A percentile compares a stretch with the other conserved stretches of the same genome.
Conservation (phyloP, 2,329 filamentous ascomycete genomes). For the Aureobasidium sp. region DNA sequence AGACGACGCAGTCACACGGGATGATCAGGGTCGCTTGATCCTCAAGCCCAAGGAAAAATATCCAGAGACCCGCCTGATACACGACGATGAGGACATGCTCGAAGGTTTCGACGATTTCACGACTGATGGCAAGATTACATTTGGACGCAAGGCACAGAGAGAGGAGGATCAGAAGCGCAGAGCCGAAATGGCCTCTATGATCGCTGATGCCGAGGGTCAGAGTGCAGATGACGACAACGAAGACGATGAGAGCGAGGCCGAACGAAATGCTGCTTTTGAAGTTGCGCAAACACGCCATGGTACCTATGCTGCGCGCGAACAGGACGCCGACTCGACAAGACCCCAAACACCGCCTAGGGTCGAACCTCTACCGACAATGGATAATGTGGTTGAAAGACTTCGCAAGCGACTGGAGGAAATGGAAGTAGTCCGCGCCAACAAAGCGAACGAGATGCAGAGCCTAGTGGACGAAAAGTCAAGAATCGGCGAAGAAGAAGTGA, state of each 20-base stretch:
- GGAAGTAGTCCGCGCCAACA: constrained; percentile 50
- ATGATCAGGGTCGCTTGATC: constrained; percentile 37
- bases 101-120: constrained; percentile 85
- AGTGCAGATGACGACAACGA: constrained; percentile 48
- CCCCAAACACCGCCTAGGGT: constrained; percentile 62
- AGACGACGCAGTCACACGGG: constrained; percentile 30
- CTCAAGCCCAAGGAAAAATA: constrained; percentile 53
- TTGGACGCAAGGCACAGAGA: constrained; percentile 70
- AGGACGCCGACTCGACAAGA: constrained; percentile 32
- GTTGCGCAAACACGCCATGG: constrained; percentile 76
- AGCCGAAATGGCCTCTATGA: constrained; percentile 74
- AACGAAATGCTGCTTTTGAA: constrained; percentile 72
- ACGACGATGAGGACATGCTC: constrained; percentile 83
- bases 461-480: constrained; percentile 61
- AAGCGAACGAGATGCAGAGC: constrained; percentile 56
- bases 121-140: constrained; percentile 69
- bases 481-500: constrained; percentile 60
- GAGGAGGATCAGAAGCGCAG: constrained; percentile 57
- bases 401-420: constrained; percentile 54
- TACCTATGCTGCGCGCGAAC: constrained; percentile 58
- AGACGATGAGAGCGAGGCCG: constrained; percentile 58
- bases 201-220: constrained; percentile 65
- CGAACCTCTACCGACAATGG: constrained; percentile 66
- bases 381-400: constrained; percentile 57
- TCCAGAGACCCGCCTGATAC: constrained; percentile 60